phyloP scores from a whole-genome alignment of 257 asterid genomes.

The Eustoma russellianum region DNA sequence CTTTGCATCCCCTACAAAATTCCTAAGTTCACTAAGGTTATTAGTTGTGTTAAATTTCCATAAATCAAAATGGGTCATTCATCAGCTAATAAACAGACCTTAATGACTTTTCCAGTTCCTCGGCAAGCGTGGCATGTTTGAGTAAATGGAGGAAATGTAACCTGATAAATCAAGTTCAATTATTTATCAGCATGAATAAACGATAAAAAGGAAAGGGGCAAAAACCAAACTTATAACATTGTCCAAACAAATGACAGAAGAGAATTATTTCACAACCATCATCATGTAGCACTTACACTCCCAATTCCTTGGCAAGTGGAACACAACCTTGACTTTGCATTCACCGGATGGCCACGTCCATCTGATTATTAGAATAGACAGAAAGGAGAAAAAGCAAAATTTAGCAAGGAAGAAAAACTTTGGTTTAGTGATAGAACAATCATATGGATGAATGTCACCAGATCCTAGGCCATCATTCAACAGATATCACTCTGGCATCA shows the following conservation, averaged over 20 bases:
- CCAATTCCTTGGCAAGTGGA: constrained; percentile 79
- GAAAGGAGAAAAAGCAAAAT: constrained; percentile 1
- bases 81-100: constrained; percentile 33
- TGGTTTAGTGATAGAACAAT: neutral
- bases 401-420: neutral
- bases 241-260: neutral
- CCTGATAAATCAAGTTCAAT: constrained; percentile 29
- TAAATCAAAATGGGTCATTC: constrained; percentile 11
- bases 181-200: neutral
- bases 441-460: no score
- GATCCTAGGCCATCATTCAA: no score
- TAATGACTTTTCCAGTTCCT: constrained; percentile 67
- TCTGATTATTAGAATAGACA: constrained; percentile 37
- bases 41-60: constrained; percentile 4
- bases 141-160: constrained; percentile 67
- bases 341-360: constrained; percentile 69
- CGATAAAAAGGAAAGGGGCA: constrained; percentile 5
- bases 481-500: no score
- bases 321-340: constrained; percentile 55
- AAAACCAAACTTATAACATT: constrained; percentile 6
- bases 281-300: constrained; percentile 40
- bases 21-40: constrained; percentile 31
- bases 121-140: constrained; percentile 65
- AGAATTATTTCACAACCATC: neutral
- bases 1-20: constrained; percentile 56